These are phyloP conservation scores for Metrosideros polymorpha DNA, from an alignment of 441 rosid species.

Conservation along the genomic window DNA sequence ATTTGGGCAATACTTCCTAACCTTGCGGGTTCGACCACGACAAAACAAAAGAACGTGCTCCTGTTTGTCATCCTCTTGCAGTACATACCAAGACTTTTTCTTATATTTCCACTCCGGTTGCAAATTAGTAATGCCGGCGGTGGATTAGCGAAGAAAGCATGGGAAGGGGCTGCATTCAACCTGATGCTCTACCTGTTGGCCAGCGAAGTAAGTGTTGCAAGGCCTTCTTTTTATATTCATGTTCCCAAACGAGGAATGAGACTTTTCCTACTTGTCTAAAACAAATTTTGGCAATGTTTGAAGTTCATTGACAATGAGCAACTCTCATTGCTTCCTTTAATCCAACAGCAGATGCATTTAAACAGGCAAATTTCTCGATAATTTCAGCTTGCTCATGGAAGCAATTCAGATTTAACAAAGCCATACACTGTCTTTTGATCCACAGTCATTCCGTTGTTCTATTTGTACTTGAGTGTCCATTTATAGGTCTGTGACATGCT, in stretches of 20 bases:
- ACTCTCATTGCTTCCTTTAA: neutral
- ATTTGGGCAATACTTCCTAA: constrained; percentile 70
- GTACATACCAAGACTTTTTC: constrained; percentile 56
- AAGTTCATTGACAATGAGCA: neutral
- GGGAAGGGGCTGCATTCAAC: constrained; percentile 94
- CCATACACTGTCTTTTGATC: neutral
- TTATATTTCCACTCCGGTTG: constrained; percentile 60
- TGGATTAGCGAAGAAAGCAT: constrained; percentile 69
- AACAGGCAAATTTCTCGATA: neutral
- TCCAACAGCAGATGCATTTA: neutral
- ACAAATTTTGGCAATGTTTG: neutral
- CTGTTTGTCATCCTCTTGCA: constrained; percentile 70
- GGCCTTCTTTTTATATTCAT: neutral
- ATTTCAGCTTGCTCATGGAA: neutral
- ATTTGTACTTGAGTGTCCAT: neutral
- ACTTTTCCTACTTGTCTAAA: neutral
- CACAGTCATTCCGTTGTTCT: neutral
- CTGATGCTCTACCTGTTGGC: constrained; percentile 81
- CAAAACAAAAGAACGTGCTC: constrained; percentile 63
- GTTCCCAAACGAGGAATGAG: neutral
- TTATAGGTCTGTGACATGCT: neutral
- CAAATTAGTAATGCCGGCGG: constrained; percentile 73
- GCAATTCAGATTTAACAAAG: neutral
- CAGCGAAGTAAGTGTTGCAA: constrained; percentile 59
- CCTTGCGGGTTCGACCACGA: constrained; percentile 55